Evolutionary conservation across 768 basidiomycete genomes (phyloP).

Genomic region (Rhizopogon vulgaris): DNA sequence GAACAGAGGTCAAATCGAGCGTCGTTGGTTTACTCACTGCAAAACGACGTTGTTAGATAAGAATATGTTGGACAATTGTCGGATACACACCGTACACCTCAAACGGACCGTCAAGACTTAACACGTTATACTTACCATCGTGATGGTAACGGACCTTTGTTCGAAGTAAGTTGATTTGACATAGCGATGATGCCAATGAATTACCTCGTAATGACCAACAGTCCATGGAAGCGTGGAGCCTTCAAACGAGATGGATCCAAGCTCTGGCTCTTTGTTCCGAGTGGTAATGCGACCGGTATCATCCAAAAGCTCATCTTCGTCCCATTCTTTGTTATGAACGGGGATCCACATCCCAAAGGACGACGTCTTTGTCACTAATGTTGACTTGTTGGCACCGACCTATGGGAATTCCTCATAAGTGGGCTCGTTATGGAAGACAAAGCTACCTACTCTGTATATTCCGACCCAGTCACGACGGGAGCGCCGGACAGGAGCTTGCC

Average conservation of each 20-base stretch:
- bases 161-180: not conserved
- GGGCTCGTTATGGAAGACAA: not conserved
- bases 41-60: conserved; percentile 5
- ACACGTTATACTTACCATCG: conserved; percentile 95
- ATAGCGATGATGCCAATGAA: not conserved
- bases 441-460: conserved; percentile 61
- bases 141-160: conserved; percentile 83
- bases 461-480: conserved; percentile 96
- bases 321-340: conserved; percentile 89
- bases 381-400: conserved; percentile 86
- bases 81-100: conserved; percentile 75
- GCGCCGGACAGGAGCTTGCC: conserved; percentile 83
- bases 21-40: conserved; percentile 65
- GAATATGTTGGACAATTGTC: not conserved
- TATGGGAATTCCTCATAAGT: conserved; percentile 20
- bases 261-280: conserved; percentile 38
- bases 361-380: conserved; percentile 74
- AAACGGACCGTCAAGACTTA: conserved; percentile 77
- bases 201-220: conserved; percentile 75
- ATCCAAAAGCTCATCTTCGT: conserved; percentile 71
- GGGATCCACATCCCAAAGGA: conserved; percentile 92
- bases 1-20: conserved; percentile 60
- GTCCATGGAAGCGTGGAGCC: conserved; percentile 82
- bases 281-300: conserved; percentile 26
- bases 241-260: conserved; percentile 69